These are phyloP conservation scores for Verticillium nubilum DNA, from an alignment of 2,329 filamentous ascomycete genomes.

Conservation along the genomic window DNA sequence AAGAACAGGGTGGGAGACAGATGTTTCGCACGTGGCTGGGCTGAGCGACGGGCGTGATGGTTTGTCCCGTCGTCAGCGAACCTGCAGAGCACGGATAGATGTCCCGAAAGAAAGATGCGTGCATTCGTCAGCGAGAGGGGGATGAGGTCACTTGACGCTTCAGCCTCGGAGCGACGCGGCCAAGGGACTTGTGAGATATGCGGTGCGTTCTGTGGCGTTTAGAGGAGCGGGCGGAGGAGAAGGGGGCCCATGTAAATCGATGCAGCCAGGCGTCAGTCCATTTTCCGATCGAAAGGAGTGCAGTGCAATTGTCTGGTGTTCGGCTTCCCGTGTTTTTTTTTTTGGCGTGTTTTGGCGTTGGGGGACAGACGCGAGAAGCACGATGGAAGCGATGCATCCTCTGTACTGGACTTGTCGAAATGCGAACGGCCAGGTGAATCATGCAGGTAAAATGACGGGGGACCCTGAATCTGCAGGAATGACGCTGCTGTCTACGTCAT, in stretches of 20 bases:
- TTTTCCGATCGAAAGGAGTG: not conserved
- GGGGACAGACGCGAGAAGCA: no score
- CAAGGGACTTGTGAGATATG: not conserved
- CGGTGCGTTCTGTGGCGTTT: not conserved
- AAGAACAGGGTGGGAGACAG: not conserved
- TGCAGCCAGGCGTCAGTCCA: not conserved
- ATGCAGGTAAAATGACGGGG: not conserved
- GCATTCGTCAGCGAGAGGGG: not conserved
- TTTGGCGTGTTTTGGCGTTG: no score
- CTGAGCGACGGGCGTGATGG: not conserved
- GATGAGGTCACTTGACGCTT: not conserved
- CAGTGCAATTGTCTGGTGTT: not conserved
- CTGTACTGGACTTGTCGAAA: not conserved
- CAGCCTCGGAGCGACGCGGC: not conserved
- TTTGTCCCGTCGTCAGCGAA: not conserved
- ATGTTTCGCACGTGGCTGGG: not conserved
- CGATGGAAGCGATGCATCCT: no score
- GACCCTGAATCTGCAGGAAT: slow-evolving; percentile 1
- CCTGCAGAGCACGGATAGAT: not conserved
- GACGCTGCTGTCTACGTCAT: slow-evolving; percentile 1
- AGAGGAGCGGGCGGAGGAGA: not conserved
- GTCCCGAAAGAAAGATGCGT: not conserved
- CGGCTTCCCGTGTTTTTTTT: no score
- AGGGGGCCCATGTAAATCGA: not conserved
- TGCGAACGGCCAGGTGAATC: not conserved